These are phyloP conservation scores for Hypoxylon sp. DNA, from an alignment of 2,329 filamentous ascomycete species.

Conservation along the genomic window DNA sequence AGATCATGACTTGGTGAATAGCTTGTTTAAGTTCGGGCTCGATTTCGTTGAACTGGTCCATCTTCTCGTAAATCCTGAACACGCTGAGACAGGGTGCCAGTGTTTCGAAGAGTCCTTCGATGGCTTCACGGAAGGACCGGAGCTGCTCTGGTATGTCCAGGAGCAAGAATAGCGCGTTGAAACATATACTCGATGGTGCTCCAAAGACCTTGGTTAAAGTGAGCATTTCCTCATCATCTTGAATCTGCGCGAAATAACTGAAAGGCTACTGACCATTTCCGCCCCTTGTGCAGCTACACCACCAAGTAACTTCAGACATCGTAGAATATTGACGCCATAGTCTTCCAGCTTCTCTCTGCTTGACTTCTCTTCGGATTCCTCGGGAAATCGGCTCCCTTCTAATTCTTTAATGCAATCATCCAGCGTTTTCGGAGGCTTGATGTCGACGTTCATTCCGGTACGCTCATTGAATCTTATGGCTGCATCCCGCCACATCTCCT, in stretches of 20 bases:
- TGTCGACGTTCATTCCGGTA: constrained; percentile 14
- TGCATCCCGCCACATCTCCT: constrained; percentile 27
- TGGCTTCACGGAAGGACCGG: constrained; percentile 18
- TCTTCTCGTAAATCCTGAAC: constrained; percentile 30
- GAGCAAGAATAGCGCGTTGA: constrained; percentile 25
- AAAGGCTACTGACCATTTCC: constrained; percentile 6
- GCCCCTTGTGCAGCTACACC: constrained; percentile 22
- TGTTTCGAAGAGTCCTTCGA: constrained; percentile 20
- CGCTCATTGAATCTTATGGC: constrained; percentile 13
- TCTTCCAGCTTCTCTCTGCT: constrained; percentile 8
- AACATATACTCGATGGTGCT: constrained; percentile 24
- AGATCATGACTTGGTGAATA: constrained; percentile 29
- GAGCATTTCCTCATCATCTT: constrained; percentile 1
- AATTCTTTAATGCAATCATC: constrained; percentile 18
- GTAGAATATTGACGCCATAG: constrained; percentile 20
- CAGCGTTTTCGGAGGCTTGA: constrained; percentile 23
- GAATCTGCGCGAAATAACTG: not conserved
- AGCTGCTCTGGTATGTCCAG: constrained; percentile 30
- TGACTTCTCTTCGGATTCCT: not conserved
- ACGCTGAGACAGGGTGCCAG: constrained; percentile 18
- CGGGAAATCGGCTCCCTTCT: not conserved
- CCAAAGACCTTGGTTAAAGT: constrained; percentile 6
- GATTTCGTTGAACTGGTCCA: constrained; percentile 29
- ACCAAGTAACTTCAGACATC: constrained; percentile 27
- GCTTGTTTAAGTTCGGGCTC: constrained; percentile 24